A percentile compares a stretch with the other conserved stretches of the same genome.
phyloP scores from a whole-genome alignment of 495 filamentous ascomycete genomes.

The Xylaria nigripes region DNA sequence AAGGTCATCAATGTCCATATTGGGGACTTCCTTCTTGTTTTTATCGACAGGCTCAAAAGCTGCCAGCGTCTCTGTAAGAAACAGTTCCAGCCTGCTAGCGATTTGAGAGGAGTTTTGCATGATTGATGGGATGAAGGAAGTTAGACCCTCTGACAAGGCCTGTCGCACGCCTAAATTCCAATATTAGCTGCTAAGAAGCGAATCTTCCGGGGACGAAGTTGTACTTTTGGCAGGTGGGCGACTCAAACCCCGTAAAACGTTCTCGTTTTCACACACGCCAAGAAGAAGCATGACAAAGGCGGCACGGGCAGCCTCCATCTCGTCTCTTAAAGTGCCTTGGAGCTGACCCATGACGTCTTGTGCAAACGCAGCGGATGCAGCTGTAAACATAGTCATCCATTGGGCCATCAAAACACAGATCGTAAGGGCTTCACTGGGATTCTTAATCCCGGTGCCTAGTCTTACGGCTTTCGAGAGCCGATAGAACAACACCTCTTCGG shows the following conservation, averaged over 20 bases:
- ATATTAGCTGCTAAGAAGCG: conserved; percentile 13
- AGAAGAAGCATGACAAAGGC: conserved; percentile 47
- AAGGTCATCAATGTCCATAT: conserved; percentile 42
- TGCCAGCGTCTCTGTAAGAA: conserved; percentile 42
- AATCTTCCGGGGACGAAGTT: conserved; percentile 11
- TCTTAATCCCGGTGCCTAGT: conserved; percentile 30
- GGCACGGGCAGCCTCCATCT: conserved; percentile 44
- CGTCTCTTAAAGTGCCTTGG: conserved; percentile 34
- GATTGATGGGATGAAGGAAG: conserved; percentile 45
- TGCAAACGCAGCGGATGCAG: conserved; percentile 32
- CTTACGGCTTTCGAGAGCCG: conserved; percentile 40
- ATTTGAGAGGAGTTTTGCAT: conserved; percentile 42
- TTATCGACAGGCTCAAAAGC: conserved; percentile 37
- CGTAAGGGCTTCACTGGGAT: conserved; percentile 26
- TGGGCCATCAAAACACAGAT: conserved; percentile 28
- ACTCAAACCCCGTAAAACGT: conserved; percentile 37
- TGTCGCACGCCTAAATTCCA: conserved; percentile 32
- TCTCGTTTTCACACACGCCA: conserved; percentile 41
- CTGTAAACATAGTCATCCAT: conserved; percentile 40
- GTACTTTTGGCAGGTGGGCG: conserved; percentile 38
- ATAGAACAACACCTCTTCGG: conserved; percentile 47
- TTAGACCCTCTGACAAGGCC: conserved; percentile 40
- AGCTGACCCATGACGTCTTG: conserved; percentile 34
- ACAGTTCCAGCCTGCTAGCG: conserved; percentile 42
- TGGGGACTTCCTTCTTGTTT: conserved; percentile 32